Percentiles rank a stretch among this genome's conserved stretches.
phyloP scores from a whole-genome alignment of 805 yeast species.

The Ogataea trehaloabstinens region DNA sequence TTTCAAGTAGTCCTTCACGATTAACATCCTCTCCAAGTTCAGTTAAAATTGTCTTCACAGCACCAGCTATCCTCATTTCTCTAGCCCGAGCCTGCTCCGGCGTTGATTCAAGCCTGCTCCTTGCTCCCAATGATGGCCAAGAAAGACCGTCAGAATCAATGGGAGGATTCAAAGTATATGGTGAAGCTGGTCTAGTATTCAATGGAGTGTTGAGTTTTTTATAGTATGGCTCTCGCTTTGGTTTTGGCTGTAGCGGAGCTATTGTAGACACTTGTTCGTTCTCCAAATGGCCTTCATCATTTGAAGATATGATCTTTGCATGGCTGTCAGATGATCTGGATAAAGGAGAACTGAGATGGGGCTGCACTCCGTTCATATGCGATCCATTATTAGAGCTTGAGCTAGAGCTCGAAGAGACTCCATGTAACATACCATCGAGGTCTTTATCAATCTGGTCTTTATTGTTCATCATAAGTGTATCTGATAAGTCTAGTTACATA shows the following conservation, averaged over 20 bases:
- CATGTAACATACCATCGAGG: conserved; percentile 14
- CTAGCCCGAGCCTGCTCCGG: conserved; percentile 64
- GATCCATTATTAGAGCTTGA: neutral
- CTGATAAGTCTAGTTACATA: neutral
- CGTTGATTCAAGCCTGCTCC: conserved; percentile 67
- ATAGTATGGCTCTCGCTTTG: conserved; percentile 35
- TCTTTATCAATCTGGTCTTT: conserved; percentile 26
- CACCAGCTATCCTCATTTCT: conserved; percentile 75
- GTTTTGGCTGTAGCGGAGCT: conserved; percentile 26
- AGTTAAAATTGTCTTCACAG: conserved; percentile 70
- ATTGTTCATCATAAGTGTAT: conserved; percentile 12
- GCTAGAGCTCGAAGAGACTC: neutral
- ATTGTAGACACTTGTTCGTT: neutral
- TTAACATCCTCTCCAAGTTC: conserved; percentile 90
- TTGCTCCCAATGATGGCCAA: conserved; percentile 90
- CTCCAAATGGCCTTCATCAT: neutral
- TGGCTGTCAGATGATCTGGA: conserved; percentile 15
- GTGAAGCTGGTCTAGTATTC: conserved; percentile 76
- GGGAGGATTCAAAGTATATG: conserved; percentile 80
- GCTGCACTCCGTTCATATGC: neutral
- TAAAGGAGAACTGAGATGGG: conserved; percentile 23
- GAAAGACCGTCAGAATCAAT: conserved; percentile 88
- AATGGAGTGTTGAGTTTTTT: conserved; percentile 52
- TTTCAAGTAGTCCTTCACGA: conserved; percentile 87
- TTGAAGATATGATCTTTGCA: neutral